phyloP scores from a whole-genome alignment of 2,329 filamentous ascomycete genomes.

The Aspergillus niger region DNA sequence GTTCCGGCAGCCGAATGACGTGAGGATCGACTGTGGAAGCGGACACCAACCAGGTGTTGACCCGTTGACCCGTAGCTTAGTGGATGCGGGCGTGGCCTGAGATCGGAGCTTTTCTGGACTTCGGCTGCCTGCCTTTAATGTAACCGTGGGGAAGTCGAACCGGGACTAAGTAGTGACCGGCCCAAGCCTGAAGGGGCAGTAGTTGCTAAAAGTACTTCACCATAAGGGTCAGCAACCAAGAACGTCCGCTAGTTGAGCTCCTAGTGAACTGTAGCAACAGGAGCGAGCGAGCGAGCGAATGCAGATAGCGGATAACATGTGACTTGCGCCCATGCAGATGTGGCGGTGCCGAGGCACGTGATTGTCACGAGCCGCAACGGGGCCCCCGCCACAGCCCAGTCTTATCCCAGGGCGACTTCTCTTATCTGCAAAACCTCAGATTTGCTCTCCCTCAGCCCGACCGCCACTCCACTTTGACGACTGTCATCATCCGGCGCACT shows the following conservation, averaged over 20 bases:
- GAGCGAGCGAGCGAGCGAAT: neutral
- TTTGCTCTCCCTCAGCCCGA: slow-evolving; percentile 3
- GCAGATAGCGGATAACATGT: neutral
- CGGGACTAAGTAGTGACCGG: neutral
- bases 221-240: too few relatives aligned
- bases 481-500: neutral
- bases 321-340: neutral
- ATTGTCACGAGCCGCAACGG: neutral
- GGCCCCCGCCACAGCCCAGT: slow-evolving; percentile 4
- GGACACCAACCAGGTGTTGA: slow-evolving; percentile 8
- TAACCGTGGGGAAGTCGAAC: neutral
- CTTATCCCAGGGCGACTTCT: slow-evolving; percentile 7
- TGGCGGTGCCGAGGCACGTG: slow-evolving; percentile 2
- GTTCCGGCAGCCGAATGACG: slow-evolving; percentile 5
- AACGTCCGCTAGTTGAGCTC: too few relatives aligned
- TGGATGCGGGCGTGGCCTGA: neutral
- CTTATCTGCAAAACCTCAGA: slow-evolving; percentile 10
- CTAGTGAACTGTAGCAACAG: neutral
- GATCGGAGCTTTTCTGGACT: neutral
- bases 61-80: neutral
- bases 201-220: too few relatives aligned
- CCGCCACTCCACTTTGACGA: neutral
- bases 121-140: neutral
- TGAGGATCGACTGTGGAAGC: slow-evolving; percentile 11
- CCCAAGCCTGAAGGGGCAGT: neutral